Conservation (phyloP, 768 basidiomycete species). For the Hebeloma cylindrosporum region DNA sequence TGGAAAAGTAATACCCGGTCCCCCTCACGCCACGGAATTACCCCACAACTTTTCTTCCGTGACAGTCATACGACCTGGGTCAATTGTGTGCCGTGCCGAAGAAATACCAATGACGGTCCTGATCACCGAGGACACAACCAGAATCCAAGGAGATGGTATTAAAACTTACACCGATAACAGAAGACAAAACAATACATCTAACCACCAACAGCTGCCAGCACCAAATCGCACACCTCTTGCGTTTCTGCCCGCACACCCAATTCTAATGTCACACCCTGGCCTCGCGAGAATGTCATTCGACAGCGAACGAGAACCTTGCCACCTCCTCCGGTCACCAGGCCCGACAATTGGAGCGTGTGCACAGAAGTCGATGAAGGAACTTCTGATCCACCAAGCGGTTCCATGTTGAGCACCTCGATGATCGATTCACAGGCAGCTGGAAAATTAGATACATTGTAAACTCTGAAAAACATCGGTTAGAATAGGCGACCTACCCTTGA, state of each 20-base stretch:
- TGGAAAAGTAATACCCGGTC: no score
- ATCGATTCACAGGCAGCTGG: constrained; percentile 95
- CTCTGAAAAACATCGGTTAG: constrained; percentile 1
- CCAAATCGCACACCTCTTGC: constrained; percentile 80
- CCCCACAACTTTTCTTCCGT: no score
- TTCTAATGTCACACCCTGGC: constrained; percentile 91
- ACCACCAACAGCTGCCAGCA: constrained; percentile 86
- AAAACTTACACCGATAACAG: constrained; percentile 14
- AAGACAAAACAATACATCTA: constrained; percentile 29
- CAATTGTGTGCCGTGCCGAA: no score
- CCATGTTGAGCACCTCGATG: constrained; percentile 96
- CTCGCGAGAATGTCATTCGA: constrained; percentile 92
- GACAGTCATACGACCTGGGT: no score
- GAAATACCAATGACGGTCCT: no score
- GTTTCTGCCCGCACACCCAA: constrained; percentile 90
- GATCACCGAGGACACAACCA: background rate
- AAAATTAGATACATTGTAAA: constrained; percentile 18
- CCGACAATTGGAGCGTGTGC: constrained; percentile 93
- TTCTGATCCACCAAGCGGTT: constrained; percentile 91
- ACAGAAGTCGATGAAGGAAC: constrained; percentile 77
- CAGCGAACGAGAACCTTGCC: constrained; percentile 95
- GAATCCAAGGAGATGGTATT: constrained; percentile 14
- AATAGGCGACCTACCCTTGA: constrained; percentile 67
- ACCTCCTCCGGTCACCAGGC: constrained; percentile 86
- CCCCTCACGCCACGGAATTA: constrained; percentile 3